Evolutionary conservation across 495 filamentous ascomycete species (phyloP).

Genomic region (Penicillium mononematosum): DNA sequence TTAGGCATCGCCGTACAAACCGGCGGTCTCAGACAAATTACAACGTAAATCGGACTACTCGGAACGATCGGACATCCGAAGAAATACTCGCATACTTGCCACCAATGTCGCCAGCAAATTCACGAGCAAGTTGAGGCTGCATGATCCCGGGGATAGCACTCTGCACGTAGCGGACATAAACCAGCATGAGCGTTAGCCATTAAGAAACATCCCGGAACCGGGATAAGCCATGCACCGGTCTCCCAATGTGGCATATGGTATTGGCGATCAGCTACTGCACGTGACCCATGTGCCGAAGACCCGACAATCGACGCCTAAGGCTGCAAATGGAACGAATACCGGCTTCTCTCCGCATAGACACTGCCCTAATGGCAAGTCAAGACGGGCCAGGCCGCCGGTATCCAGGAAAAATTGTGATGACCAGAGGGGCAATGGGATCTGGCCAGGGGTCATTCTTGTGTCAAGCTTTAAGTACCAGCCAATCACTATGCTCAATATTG

Average conservation of each 20-base stretch:
- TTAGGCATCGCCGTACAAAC: background rate
- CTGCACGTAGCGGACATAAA: background rate
- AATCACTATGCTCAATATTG: conserved; percentile 1
- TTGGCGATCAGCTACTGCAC: background rate
- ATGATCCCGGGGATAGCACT: background rate
- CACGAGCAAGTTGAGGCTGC: background rate
- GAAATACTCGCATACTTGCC: background rate
- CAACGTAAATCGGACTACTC: background rate
- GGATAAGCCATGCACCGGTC: background rate
- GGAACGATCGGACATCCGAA: background rate
- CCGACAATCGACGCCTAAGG: conserved; percentile 6
- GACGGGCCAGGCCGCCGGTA: conserved; percentile 10
- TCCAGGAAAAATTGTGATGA: background rate
- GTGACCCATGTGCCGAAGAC: conserved; percentile 9
- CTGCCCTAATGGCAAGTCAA: background rate
- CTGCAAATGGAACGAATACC: background rate
- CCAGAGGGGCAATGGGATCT: conserved; percentile 2
- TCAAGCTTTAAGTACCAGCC: conserved; percentile 2
- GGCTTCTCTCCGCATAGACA: background rate
- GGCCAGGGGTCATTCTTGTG: background rate
- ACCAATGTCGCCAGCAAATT: background rate
- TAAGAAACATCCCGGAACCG: conserved; percentile 1
- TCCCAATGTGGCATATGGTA: background rate
- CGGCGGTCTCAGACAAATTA: background rate
- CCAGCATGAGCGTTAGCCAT: background rate